Percentiles rank a stretch among this genome's conserved stretches.
These are phyloP conservation scores for Pachyrhizus erosus DNA, from an alignment of 306 rosid species.

Conservation along the genomic window DNA sequence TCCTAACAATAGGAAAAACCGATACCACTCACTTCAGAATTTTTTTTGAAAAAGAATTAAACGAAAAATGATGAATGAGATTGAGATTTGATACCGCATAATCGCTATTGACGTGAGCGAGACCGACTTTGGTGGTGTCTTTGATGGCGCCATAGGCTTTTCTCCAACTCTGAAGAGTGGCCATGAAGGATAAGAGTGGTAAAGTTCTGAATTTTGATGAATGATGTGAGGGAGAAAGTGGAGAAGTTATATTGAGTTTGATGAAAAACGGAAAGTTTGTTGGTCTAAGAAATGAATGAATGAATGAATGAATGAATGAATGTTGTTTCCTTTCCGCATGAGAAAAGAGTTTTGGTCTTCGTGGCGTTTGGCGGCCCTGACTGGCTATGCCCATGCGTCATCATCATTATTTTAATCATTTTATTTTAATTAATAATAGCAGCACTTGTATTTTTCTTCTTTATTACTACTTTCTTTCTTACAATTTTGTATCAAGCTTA, in stretches of 20 bases:
- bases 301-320: background rate
- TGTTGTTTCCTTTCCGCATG: background rate
- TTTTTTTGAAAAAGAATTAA: background rate
- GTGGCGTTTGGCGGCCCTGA: background rate
- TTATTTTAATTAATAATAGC: background rate
- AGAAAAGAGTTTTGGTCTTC: background rate
- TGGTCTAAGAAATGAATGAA: background rate
- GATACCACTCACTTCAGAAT: background rate
- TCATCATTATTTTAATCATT: background rate
- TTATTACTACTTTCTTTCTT: too few species aligned
- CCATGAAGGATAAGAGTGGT: too few species aligned
- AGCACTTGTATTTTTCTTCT: background rate
- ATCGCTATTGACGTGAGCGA: constrained; percentile 90
- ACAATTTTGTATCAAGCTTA: too few species aligned
- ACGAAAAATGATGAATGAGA: background rate
- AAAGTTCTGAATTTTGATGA: background rate
- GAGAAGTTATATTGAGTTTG: background rate
- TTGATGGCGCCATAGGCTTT: constrained; percentile 86
- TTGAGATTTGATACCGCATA: constrained; percentile 50
- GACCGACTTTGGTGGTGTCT: constrained; percentile 91
- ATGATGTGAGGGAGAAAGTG: background rate
- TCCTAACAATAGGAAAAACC: constrained; percentile 58
- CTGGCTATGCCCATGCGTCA: background rate
- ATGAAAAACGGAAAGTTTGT: background rate
- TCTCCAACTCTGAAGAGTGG: constrained; percentile 83